Percentiles rank a stretch among this genome's conserved stretches.
These are phyloP conservation scores for Hymenoscyphus fraxineus DNA, from an alignment of 2,329 filamentous ascomycete genomes.

Conservation along the genomic window DNA sequence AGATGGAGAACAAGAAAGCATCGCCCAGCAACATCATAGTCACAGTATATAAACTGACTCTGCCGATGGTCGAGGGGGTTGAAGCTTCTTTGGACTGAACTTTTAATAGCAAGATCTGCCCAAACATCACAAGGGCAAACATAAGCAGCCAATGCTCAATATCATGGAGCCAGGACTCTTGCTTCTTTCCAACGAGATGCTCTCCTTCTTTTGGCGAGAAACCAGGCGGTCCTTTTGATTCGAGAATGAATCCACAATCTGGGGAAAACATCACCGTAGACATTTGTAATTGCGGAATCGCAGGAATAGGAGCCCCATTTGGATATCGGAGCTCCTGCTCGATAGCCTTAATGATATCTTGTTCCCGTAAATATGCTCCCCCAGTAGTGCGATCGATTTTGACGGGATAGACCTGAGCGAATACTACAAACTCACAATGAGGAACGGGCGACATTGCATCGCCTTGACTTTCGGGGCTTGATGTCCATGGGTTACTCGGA, in stretches of 20 bases:
- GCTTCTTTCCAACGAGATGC: conserved; percentile 58
- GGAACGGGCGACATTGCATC: conserved; percentile 60
- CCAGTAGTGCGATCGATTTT: conserved; percentile 33
- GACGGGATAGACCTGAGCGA: conserved; percentile 65
- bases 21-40: conserved; percentile 61
- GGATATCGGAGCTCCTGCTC: conserved; percentile 62
- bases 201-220: conserved; percentile 48
- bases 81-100: conserved; percentile 62
- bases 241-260: conserved; percentile 64
- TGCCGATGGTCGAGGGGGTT: conserved; percentile 63
- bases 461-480: conserved; percentile 58
- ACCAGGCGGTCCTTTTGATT: conserved; percentile 59
- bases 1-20: conserved; percentile 53
- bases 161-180: conserved; percentile 54
- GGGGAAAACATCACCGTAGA: conserved; percentile 64
- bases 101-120: conserved; percentile 60
- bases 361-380: conserved; percentile 20
- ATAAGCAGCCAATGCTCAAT: conserved; percentile 57
- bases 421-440: conserved; percentile 86
- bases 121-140: conserved; percentile 53
- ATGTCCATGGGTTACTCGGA: conserved; percentile 71
- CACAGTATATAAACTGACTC: conserved; percentile 62
- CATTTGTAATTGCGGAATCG: conserved; percentile 54
- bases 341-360: conserved; percentile 47
- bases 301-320: conserved; percentile 52